Evolutionary conservation across 2,329 filamentous ascomycete genomes (phyloP).

Genomic region (Botrytis paeoniae): DNA sequence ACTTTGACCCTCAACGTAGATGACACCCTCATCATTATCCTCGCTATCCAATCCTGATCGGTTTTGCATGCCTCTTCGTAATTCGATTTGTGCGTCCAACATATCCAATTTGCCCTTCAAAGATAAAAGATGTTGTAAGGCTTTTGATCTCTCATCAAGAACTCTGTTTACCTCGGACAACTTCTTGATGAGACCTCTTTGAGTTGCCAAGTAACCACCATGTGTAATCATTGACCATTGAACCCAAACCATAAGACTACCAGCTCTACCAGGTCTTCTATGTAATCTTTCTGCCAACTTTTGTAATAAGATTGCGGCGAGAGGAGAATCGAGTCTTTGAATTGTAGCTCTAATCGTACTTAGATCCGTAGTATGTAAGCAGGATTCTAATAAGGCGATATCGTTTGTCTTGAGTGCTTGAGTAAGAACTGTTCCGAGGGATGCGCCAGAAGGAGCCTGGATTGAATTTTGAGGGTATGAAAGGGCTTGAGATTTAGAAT

Average conservation of each 20-base stretch:
- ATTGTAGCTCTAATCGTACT: slow-evolving; percentile 83
- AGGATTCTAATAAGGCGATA: slow-evolving; percentile 83
- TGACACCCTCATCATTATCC: slow-evolving; percentile 55
- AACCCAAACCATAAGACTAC: slow-evolving; percentile 89
- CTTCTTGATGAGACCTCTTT: slow-evolving; percentile 77
- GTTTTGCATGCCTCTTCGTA: slow-evolving; percentile 67
- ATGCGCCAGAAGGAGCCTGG: slow-evolving; percentile 63
- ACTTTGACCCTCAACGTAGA: slow-evolving; percentile 77
- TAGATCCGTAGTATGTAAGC: slow-evolving; percentile 75
- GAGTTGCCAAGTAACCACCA: slow-evolving; percentile 83
- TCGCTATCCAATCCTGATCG: slow-evolving; percentile 42
- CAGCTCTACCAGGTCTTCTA: slow-evolving; percentile 81
- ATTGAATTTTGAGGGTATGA: slow-evolving; percentile 31
- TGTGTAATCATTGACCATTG: slow-evolving; percentile 93
- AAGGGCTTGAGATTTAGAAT: slow-evolving; percentile 26
- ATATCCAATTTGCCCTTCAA: slow-evolving; percentile 96
- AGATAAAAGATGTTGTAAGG: slow-evolving; percentile 76
- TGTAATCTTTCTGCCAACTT: slow-evolving; percentile 86
- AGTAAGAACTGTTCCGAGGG: slow-evolving; percentile 86
- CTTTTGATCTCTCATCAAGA: slow-evolving; percentile 79
- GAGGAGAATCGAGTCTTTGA: slow-evolving; percentile 79
- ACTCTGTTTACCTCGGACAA: slow-evolving; percentile 80
- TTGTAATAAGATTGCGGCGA: slow-evolving; percentile 75
- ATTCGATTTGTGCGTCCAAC: slow-evolving; percentile 82
- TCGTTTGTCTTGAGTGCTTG: slow-evolving; percentile 94